These are phyloP conservation scores for Stygiomarasmius scandens DNA, from an alignment of 1,284 basidiomycete species.

Conservation along the genomic window DNA sequence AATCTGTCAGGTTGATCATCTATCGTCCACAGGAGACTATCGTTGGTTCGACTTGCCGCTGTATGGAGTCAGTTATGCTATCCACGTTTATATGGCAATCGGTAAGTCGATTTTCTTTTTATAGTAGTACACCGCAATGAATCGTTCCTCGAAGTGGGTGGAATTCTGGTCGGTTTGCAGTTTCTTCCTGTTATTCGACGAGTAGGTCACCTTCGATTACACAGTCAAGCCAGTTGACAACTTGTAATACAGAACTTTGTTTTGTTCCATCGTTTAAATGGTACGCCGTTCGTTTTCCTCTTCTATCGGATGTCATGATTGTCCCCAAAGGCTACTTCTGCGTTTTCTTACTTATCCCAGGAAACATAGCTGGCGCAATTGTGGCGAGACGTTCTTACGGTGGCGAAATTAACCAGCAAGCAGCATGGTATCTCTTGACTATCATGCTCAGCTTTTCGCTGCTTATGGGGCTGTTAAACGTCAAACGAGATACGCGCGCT, in stretches of 20 bases:
- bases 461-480: conserved; percentile 25
- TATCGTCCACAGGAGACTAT: conserved; percentile 24
- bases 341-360: conserved; percentile 21
- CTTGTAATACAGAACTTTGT: conserved; percentile 17
- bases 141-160: conserved; percentile 28
- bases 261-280: conserved; percentile 26
- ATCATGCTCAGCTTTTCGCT: conserved; percentile 24
- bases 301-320: neutral
- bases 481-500: conserved; percentile 24
- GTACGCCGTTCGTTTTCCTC: conserved; percentile 2
- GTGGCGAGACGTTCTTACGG: conserved; percentile 26
- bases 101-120: conserved; percentile 16
- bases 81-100: conserved; percentile 29
- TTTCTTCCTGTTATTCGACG: conserved; percentile 30
- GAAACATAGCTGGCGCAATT: conserved; percentile 25
- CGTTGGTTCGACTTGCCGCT: conserved; percentile 25
- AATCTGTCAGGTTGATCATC: neutral
- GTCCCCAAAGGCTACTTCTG: conserved; percentile 10
- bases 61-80: conserved; percentile 24
- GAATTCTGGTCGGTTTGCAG: conserved; percentile 24
- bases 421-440: conserved; percentile 23
- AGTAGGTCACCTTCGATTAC: conserved; percentile 15
- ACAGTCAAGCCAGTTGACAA: neutral
- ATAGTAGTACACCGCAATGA: too few species aligned
- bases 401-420: conserved; percentile 28